Evolutionary conservation across 352 stramenopile genomes (phyloP).

Genomic region (Phytopythium oedochilum): DNA sequence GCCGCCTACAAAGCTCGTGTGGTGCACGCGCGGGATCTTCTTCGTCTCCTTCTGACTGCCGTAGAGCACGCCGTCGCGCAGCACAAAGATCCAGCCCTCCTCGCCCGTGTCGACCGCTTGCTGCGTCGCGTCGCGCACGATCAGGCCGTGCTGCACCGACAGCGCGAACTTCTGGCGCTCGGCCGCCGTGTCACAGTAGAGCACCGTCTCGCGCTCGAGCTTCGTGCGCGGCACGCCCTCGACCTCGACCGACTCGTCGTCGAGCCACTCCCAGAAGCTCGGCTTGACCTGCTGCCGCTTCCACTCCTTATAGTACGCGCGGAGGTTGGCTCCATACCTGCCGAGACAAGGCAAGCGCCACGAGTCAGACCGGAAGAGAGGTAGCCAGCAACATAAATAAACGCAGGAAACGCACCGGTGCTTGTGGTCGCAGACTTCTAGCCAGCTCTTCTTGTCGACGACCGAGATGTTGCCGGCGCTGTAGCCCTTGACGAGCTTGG

Average conservation of each 20-base stretch:
- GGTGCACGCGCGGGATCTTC: conserved; percentile 93
- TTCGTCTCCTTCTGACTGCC: conserved; percentile 93
- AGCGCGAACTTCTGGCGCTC: conserved; percentile 90
- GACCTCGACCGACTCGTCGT: conserved; percentile 84
- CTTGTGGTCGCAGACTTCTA: conserved; percentile 87
- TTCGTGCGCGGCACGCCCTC: conserved; percentile 87
- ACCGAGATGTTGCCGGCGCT: conserved; percentile 88
- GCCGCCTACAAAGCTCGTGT: conserved; percentile 96
- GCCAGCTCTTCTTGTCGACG: conserved; percentile 89
- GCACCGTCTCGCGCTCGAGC: conserved; percentile 93
- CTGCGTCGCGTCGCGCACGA: conserved; percentile 57
- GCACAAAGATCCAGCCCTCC: conserved; percentile 96
- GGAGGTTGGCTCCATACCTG: conserved; percentile 96
- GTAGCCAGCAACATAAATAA: conserved; percentile 1
- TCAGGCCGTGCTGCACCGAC: conserved; percentile 51
- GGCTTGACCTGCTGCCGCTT: conserved; percentile 74
- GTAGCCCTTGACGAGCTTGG: conserved; percentile 86
- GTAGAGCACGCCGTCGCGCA: conserved; percentile 93
- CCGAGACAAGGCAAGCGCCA: not conserved
- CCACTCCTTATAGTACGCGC: conserved; percentile 97
- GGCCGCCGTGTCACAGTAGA: conserved; percentile 91
- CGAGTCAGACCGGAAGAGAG: not conserved
- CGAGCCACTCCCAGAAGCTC: conserved; percentile 88
- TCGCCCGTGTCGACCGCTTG: conserved; percentile 88
- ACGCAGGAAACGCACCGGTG: conserved; percentile 44